Conservation (phyloP, 495 filamentous ascomycete species). For the Penicillium dipodomyicola region DNA sequence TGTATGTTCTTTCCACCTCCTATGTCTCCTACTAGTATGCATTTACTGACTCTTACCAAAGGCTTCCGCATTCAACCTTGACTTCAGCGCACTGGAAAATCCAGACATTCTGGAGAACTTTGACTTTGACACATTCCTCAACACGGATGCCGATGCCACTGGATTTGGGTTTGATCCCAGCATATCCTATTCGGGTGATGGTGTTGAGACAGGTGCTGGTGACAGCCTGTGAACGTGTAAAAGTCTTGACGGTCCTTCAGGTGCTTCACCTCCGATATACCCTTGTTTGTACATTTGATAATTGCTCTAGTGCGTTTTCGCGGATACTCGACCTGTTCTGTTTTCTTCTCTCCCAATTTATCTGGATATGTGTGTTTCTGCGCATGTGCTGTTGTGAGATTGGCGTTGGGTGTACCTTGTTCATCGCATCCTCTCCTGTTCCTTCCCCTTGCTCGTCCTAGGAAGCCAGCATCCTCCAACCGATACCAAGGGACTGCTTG, state of each 20-base stretch:
- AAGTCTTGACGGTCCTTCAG: constrained; percentile 40
- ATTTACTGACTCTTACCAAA: constrained; percentile 29
- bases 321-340: constrained; percentile 26
- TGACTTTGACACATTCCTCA: constrained; percentile 94
- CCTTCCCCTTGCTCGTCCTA: constrained; percentile 20
- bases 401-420: constrained; percentile 45
- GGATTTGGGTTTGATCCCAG: constrained; percentile 54
- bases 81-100: constrained; percentile 60
- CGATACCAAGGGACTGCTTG: constrained; percentile 11
- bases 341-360: constrained; percentile 25
- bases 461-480: constrained; percentile 9
- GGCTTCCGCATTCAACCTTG: constrained; percentile 50
- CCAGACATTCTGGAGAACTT: constrained; percentile 83
- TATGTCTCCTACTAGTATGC: background rate
- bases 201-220: constrained; percentile 52
- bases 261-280: constrained; percentile 46
- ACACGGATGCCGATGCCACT: constrained; percentile 53
- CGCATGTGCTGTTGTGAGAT: constrained; percentile 32
- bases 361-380: constrained; percentile 33
- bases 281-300: constrained; percentile 49
- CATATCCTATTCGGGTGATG: constrained; percentile 42
- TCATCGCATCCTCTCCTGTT: constrained; percentile 32
- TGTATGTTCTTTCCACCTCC: constrained; percentile 30
- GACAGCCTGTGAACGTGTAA: constrained; percentile 45
- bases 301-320: constrained; percentile 26